Conservation (phyloP, 2,329 filamentous ascomycete genomes). For the Fusarium brevicatenulatum region DNA sequence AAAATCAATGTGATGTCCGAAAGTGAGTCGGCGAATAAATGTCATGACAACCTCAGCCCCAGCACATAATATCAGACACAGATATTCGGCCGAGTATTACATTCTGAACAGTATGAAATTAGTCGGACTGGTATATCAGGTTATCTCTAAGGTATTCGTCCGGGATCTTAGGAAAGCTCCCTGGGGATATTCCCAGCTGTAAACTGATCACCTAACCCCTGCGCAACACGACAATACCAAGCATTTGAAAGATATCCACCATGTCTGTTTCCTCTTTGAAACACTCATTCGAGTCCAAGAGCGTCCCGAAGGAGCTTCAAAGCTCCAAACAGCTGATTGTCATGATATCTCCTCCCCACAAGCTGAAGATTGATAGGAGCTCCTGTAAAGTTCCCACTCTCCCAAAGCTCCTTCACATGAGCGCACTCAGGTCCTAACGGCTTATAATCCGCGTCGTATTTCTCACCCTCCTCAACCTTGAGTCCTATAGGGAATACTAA, state of each 20-base stretch:
- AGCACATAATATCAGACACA: background rate
- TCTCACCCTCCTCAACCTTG: background rate
- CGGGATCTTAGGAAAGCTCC: too few species aligned
- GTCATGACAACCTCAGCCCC: background rate
- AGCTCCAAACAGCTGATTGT: background rate
- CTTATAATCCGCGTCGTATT: background rate
- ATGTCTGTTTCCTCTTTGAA: too few species aligned
- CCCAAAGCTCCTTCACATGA: background rate
- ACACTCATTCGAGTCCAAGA: background rate
- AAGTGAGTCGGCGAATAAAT: too few species aligned
- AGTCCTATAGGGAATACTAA: background rate
- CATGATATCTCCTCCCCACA: background rate
- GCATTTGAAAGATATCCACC: too few species aligned
- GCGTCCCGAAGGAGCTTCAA: background rate
- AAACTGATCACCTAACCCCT: background rate
- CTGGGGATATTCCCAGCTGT: rapidly evolving
- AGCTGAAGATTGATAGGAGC: background rate
- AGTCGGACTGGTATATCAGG: too few species aligned
- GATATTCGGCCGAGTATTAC: too few species aligned
- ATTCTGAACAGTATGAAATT: too few species aligned
- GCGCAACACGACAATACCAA: background rate
- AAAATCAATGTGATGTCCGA: background rate
- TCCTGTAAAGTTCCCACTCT: background rate
- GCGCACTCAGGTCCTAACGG: background rate
- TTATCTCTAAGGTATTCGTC: background rate